phyloP scores from a whole-genome alignment of 768 basidiomycete species.

The Boletus speciosus region DNA sequence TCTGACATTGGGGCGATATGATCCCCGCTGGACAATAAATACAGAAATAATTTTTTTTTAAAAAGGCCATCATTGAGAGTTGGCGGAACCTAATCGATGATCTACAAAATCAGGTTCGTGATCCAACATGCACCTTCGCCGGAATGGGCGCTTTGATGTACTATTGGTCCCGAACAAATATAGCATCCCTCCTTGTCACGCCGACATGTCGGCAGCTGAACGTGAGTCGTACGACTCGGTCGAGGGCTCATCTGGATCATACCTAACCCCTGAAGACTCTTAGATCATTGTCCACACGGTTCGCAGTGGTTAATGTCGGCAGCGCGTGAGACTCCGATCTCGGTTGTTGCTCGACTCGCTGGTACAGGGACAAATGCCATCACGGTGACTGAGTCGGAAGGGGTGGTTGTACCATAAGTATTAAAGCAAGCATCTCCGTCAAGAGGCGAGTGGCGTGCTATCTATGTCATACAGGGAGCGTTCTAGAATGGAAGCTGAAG shows the following conservation, averaged over 20 bases:
- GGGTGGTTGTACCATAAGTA: neutral
- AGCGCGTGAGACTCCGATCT: constrained; percentile 20
- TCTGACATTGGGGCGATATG: too few species aligned
- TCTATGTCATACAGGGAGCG: constrained; percentile 1
- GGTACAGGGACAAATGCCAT: constrained; percentile 6
- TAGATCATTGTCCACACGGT: neutral
- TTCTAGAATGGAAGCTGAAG: constrained; percentile 14
- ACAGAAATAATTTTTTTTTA: too few species aligned
- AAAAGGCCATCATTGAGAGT: too few species aligned
- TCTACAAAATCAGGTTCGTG: constrained; percentile 1
- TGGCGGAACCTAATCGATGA: constrained; percentile 3
- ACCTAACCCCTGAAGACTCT: neutral
- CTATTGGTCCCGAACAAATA: constrained; percentile 11
- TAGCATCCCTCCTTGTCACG: neutral
- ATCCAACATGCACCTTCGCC: constrained; percentile 1
- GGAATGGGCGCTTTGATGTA: constrained; percentile 3
- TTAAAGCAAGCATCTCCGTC: constrained; percentile 9
- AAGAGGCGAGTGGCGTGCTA: constrained; percentile 19
- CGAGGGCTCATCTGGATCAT: neutral
- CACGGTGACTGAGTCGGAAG: constrained; percentile 11
- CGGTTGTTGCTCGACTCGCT: constrained; percentile 8
- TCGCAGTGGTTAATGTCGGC: constrained; percentile 10
- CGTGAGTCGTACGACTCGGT: constrained; percentile 1
- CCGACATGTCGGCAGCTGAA: neutral
- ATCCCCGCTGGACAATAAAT: too few species aligned